Evolutionary conservation across 73 alveolate genomes (phyloP).

Genomic region (Paramecium biaurelia): DNA sequence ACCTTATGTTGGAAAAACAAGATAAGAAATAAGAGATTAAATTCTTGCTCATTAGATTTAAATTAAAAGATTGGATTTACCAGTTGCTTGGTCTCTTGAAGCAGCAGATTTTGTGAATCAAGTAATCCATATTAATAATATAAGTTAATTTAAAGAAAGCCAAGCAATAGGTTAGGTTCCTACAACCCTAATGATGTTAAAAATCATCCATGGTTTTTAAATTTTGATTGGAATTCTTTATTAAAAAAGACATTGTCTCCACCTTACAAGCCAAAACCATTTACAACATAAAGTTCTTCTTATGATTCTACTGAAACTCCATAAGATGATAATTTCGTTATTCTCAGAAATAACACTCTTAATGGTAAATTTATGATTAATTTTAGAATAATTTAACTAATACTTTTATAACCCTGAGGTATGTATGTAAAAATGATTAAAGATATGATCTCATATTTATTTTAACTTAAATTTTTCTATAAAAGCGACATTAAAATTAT

Average conservation of each 20-base stretch:
- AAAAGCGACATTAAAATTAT: not conserved
- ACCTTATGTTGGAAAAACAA: slow-evolving; percentile 80
- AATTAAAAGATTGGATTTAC: slow-evolving; percentile 68
- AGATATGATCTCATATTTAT: not conserved
- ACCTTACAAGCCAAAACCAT: slow-evolving; percentile 46
- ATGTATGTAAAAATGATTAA: not conserved
- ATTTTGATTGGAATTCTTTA: slow-evolving; percentile 58
- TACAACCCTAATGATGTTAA: slow-evolving; percentile 69
- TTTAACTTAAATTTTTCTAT: not conserved
- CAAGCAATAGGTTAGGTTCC: slow-evolving; percentile 62
- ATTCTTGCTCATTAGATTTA: slow-evolving; percentile 75
- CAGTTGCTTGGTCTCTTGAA: slow-evolving; percentile 81
- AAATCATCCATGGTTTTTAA: slow-evolving; percentile 69
- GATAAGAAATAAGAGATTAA: slow-evolving; percentile 88
- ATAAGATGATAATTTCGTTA: slow-evolving; percentile 64
- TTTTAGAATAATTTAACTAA: slow-evolving; percentile 65
- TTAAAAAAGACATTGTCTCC: not conserved
- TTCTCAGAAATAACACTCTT: slow-evolving; percentile 53
- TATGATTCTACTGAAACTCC: slow-evolving; percentile 52
- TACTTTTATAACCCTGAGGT: slow-evolving; percentile 63
- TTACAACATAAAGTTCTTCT: not conserved
- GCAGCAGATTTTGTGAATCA: slow-evolving; percentile 86
- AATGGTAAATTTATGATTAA: slow-evolving; percentile 12
- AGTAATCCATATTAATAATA: slow-evolving; percentile 49
- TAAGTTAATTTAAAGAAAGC: slow-evolving; percentile 64